Evolutionary conservation across 495 filamentous ascomycete genomes (phyloP).

Genomic region (Trichoderma asperelloides): DNA sequence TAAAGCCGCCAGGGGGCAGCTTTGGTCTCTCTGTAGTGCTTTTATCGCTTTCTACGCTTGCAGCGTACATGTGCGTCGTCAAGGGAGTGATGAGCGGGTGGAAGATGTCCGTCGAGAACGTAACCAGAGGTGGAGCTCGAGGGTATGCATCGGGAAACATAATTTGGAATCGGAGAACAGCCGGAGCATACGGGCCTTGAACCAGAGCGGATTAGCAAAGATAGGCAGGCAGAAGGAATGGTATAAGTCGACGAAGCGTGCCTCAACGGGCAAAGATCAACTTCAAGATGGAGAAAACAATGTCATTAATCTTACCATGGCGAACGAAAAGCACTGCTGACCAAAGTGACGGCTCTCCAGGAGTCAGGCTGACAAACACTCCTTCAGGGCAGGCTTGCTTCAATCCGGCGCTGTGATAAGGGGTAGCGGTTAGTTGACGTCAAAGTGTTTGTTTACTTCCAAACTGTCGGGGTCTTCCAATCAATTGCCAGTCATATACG

Average conservation of each 20-base stretch:
- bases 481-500: neutral
- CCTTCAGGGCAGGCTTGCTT: slow-evolving; percentile 74
- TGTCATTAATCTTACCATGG: slow-evolving; percentile 48
- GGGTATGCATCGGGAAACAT: slow-evolving; percentile 80
- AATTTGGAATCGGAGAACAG: slow-evolving; percentile 83
- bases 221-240: neutral
- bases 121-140: slow-evolving; percentile 67
- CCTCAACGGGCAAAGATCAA: neutral
- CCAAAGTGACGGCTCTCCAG: slow-evolving; percentile 73
- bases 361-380: slow-evolving; percentile 76
- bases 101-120: slow-evolving; percentile 84
- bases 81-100: slow-evolving; percentile 86
- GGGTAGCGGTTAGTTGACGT: neutral
- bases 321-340: slow-evolving; percentile 84
- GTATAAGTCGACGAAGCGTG: neutral
- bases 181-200: slow-evolving; percentile 76
- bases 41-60: slow-evolving; percentile 58
- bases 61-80: slow-evolving; percentile 84
- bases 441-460: neutral
- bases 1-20: slow-evolving; percentile 79
- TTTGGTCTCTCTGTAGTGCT: slow-evolving; percentile 74
- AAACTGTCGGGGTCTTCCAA: neutral
- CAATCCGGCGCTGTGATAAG: slow-evolving; percentile 56
- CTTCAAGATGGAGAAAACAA: neutral
- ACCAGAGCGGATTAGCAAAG: neutral